phyloP scores from a whole-genome alignment of 495 filamentous ascomycete species.

The Staphylotrichum longicolle region DNA sequence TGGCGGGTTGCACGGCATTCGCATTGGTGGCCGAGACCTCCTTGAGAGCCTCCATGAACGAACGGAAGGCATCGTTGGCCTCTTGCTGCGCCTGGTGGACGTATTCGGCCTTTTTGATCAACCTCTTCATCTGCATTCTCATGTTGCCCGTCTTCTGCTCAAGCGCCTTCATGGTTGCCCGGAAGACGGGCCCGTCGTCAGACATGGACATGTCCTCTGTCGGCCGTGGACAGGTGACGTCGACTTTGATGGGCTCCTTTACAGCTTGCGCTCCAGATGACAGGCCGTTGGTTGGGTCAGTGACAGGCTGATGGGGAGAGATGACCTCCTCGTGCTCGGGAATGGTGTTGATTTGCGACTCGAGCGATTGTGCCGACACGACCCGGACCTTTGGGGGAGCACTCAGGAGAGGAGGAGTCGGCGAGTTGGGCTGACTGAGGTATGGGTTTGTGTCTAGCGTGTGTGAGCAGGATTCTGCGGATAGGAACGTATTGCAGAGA shows the following conservation, averaged over 20 bases:
- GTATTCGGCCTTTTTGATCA: constrained; percentile 85
- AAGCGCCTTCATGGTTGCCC: constrained; percentile 93
- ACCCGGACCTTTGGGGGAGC: constrained; percentile 75
- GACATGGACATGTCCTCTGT: constrained; percentile 81
- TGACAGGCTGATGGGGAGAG: constrained; percentile 57
- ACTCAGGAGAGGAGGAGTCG: constrained; percentile 65
- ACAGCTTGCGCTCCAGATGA: constrained; percentile 38
- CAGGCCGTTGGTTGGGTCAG: constrained; percentile 41
- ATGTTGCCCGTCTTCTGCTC: constrained; percentile 98
- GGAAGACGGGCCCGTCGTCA: constrained; percentile 93
- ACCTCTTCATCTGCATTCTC: constrained; percentile 89
- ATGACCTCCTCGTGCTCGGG: constrained; percentile 60
- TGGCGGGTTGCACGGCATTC: constrained; percentile 89
- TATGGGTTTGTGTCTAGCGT: constrained; percentile 36
- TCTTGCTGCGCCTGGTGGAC: constrained; percentile 73
- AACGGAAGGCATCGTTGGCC: constrained; percentile 79
- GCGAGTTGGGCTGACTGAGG: constrained; percentile 49
- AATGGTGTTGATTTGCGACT: constrained; percentile 68
- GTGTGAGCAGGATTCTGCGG: constrained; percentile 3
- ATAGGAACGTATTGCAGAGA: background rate
- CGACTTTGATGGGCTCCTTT: constrained; percentile 71
- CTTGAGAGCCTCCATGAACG: constrained; percentile 81
- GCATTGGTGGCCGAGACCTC: constrained; percentile 89
- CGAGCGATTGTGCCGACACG: constrained; percentile 75
- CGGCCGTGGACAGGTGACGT: constrained; percentile 80